These are phyloP conservation scores for Didymella sp. DNA, from an alignment of 2,329 filamentous ascomycete species.

Conservation along the genomic window DNA sequence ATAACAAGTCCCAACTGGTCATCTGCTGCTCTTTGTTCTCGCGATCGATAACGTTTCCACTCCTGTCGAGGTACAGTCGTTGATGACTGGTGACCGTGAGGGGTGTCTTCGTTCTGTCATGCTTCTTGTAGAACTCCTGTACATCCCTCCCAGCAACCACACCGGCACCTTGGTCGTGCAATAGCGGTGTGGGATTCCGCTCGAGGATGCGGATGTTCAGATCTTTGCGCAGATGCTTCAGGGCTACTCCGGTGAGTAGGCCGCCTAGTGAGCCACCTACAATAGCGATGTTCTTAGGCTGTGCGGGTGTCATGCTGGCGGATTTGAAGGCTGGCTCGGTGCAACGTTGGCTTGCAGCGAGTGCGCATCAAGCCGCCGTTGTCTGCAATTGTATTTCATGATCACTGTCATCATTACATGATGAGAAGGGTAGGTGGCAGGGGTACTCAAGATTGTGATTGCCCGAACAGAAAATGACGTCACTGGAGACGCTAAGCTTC, in stretches of 20 bases:
- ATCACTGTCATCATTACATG: slow-evolving; percentile 11
- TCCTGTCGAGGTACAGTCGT: slow-evolving; percentile 31
- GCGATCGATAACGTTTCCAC: slow-evolving; percentile 27
- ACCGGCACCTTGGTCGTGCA: slow-evolving; percentile 40
- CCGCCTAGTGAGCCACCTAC: slow-evolving; percentile 35
- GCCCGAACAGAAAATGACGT: not conserved
- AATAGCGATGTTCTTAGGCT: slow-evolving; percentile 32
- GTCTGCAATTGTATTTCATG: not conserved
- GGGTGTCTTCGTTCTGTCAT: slow-evolving; percentile 29
- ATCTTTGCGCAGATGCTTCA: slow-evolving; percentile 33
- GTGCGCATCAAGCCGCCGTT: not conserved
- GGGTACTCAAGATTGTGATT: not conserved
- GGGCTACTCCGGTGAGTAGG: slow-evolving; percentile 30
- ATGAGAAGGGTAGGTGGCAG: slow-evolving; percentile 4
- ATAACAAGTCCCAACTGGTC: slow-evolving; percentile 42
- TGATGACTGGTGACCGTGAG: slow-evolving; percentile 29
- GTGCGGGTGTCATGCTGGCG: slow-evolving; percentile 20
- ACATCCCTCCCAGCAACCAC: slow-evolving; percentile 33
- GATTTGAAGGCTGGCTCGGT: not conserved
- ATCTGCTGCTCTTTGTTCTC: slow-evolving; percentile 33
- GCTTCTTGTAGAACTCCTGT: slow-evolving; percentile 31
- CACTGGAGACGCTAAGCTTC: not conserved
- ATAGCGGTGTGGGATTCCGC: slow-evolving; percentile 33
- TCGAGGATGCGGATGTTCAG: slow-evolving; percentile 36
- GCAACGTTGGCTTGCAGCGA: not conserved